Evolutionary conservation across 495 filamentous ascomycete genomes (phyloP).

Genomic region (Rhypophila decipiens): DNA sequence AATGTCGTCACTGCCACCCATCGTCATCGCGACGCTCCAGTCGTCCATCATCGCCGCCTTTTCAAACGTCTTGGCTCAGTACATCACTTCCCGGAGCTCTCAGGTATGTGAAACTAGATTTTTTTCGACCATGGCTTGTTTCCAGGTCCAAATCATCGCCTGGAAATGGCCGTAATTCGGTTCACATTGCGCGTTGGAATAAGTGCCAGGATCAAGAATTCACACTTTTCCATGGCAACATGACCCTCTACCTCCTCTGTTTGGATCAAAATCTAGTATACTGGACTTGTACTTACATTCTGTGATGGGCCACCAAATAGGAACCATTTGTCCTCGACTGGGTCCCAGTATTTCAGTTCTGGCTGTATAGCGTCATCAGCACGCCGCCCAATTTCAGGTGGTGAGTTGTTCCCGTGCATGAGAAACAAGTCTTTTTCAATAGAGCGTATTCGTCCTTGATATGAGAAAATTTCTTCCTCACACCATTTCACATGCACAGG

Average conservation of each 20-base stretch:
- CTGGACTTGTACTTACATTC: no score
- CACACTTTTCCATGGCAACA: no score
- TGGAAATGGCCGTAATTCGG: no score
- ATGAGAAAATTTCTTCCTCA: neutral
- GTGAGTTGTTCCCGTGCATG: no score
- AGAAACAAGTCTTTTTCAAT: no score
- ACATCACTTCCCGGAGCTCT: slow-evolving; percentile 60
- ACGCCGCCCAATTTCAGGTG: slow-evolving; percentile 85
- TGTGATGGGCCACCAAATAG: no score
- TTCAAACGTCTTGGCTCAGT: slow-evolving; percentile 79
- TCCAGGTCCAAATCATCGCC: no score
- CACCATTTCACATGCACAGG: slow-evolving; percentile 9
- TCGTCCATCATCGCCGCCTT: slow-evolving; percentile 62
- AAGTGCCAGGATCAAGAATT: no score
- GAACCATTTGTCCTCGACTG: slow-evolving; percentile 48
- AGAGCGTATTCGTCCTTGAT: neutral
- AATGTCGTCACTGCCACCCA: slow-evolving; percentile 41
- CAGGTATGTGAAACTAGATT: slow-evolving; percentile 42
- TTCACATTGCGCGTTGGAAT: no score
- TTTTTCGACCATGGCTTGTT: neutral
- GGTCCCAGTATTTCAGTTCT: slow-evolving; percentile 67
- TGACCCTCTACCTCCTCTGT: no score
- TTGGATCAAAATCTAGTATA: no score
- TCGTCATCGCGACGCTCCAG: slow-evolving; percentile 63
- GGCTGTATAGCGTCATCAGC: slow-evolving; percentile 65